phyloP scores from a whole-genome alignment of 768 basidiomycete genomes.

The Phlebiopsis flavidoalba region DNA sequence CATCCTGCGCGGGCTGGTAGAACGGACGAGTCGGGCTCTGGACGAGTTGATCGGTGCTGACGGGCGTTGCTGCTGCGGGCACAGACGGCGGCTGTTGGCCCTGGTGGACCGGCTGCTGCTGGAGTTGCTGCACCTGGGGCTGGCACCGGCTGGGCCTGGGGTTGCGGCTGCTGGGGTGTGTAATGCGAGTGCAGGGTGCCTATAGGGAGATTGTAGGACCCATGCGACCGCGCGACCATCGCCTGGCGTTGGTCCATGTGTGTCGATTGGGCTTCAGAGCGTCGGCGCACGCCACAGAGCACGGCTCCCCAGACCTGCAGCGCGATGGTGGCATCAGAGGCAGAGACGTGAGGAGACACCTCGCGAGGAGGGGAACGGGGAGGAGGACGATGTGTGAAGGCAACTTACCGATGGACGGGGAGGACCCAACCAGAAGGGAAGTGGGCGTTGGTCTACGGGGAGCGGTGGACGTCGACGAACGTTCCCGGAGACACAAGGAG shows the following conservation, averaged over 20 bases:
- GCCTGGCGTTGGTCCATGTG: conserved; percentile 11
- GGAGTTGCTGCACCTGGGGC: conserved; percentile 1
- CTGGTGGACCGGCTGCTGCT: conserved; percentile 9
- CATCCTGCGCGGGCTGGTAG: conserved; percentile 1
- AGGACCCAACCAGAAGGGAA: conserved; percentile 1
- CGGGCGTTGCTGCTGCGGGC: background rate
- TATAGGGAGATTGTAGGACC: background rate
- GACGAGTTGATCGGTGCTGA: background rate
- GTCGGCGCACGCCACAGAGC: background rate
- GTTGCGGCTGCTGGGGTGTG: background rate
- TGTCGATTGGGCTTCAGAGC: background rate
- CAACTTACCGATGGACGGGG: conserved; percentile 2
- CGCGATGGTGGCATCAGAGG: background rate
- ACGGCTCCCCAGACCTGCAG: background rate
- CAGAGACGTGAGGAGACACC: background rate
- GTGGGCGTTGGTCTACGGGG: conserved; percentile 4
- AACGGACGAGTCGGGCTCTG: background rate
- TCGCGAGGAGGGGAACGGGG: background rate
- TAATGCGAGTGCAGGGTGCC: conserved; percentile 4
- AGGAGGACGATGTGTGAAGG: background rate
- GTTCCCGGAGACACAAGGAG: conserved; percentile 9
- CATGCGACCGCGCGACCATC: conserved; percentile 5
- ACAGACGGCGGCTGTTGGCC: background rate
- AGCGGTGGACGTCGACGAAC: conserved; percentile 8
- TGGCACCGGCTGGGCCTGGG: background rate